Evolutionary conservation across 306 rosid species (phyloP).

Genomic region (Sicyos edulis): DNA sequence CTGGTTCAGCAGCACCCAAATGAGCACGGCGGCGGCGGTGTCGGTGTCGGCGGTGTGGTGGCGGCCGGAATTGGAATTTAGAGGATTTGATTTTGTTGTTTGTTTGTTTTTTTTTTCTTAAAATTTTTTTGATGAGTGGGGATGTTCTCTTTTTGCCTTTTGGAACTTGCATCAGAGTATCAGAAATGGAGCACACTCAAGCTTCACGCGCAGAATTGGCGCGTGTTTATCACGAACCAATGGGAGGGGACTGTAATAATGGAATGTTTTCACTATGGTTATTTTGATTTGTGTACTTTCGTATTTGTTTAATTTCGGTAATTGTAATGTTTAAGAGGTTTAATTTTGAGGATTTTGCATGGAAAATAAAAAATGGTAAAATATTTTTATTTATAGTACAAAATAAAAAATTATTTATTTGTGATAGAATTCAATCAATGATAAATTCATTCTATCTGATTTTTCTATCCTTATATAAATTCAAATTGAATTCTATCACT

Average conservation of each 20-base stretch:
- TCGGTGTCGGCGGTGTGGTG: no score
- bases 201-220: background rate
- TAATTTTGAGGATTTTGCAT: no score
- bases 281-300: no score
- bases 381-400: no score
- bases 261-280: background rate
- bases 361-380: no score
- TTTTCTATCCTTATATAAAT: no score
- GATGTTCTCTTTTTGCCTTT: conserved; percentile 20
- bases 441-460: no score
- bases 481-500: no score
- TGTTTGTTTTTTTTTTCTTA: background rate
- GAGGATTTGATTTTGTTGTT: background rate
- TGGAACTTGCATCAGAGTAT: conserved; percentile 21
- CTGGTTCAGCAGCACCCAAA: conserved; percentile 71
- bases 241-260: background rate
- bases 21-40: background rate
- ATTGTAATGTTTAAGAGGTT: no score
- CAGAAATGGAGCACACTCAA: background rate
- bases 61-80: conserved; percentile 17
- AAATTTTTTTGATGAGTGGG: conserved; percentile 2
- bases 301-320: no score
- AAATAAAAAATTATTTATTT: no score
- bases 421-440: no score
- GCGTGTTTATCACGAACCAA: background rate